These are phyloP conservation scores for Solanum chaucha DNA, from an alignment of 257 asterid genomes.

Conservation along the genomic window DNA sequence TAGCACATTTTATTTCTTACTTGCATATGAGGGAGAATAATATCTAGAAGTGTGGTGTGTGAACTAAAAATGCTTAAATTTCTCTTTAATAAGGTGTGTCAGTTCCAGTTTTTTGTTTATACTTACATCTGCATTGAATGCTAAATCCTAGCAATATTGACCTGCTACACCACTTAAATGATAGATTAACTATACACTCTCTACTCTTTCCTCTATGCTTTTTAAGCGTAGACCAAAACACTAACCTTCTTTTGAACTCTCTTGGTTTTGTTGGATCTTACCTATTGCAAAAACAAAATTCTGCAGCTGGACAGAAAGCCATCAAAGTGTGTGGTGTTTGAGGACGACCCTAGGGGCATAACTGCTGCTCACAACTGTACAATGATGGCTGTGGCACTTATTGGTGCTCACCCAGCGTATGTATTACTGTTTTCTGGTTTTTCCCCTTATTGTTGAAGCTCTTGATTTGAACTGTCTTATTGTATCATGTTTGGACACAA, in stretches of 20 bases:
- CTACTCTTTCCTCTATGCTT: not conserved
- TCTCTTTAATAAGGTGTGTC: not conserved
- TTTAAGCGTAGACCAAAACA: not conserved
- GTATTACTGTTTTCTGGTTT: conserved; percentile 6
- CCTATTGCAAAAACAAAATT: not conserved
- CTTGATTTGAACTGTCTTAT: not conserved
- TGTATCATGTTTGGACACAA: not conserved
- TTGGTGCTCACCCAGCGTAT: conserved; percentile 97
- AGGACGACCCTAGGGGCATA: conserved; percentile 89
- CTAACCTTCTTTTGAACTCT: not conserved
- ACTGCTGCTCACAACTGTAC: conserved; percentile 98
- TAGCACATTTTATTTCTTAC: not conserved
- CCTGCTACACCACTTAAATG: no score
- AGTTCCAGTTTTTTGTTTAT: not conserved
- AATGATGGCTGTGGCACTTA: conserved; percentile 92
- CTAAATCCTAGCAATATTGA: not conserved
- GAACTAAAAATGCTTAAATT: not conserved
- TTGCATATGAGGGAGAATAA: not conserved
- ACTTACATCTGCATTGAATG: not conserved
- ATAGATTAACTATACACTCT: not conserved
- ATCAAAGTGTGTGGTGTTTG: conserved; percentile 88
- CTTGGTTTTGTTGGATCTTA: not conserved
- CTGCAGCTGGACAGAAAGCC: conserved; percentile 88
- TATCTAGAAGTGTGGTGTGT: not conserved
- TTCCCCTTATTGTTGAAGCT: not conserved